Evolutionary conservation across 495 filamentous ascomycete species (phyloP), one percentile per base, ranked within the genome.

Genomic region (Neurospora sp.): DNA sequence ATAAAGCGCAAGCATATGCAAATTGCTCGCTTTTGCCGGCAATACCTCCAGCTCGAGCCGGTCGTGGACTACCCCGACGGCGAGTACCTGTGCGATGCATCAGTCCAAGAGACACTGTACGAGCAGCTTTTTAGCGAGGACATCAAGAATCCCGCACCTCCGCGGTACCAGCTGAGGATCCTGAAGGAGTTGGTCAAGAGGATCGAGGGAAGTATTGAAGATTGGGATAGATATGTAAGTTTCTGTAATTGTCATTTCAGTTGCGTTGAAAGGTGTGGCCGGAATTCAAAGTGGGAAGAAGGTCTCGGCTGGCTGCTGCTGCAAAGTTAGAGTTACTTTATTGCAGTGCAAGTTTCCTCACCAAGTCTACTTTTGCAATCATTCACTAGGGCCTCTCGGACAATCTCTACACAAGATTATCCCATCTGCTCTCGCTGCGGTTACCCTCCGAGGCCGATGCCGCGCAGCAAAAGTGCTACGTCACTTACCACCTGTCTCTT

Each of bases 141-240:
- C 39, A 76, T 89, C 23, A 20, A 73, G 10, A 82, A 82, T 70
- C 79, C 87, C 9, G 92, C 92, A 69, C 91, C 92, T 46, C 81
- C 82, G 31, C 81, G 88, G 18, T 97, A 97, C 76, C 88, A 88
- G 70, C 78, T 91, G n/a, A 86, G 89, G 54, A 86, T 94, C 1
- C 78, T 97, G 71, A 97, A 96, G 80, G 81, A 86, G 72, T 83
- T 97, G 54, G 79, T 92, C 3, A 76, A 84, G 6, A 87, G 82
- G 38, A 88, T 96, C 41, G 92, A 96, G 80, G 80, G 84, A 11
- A 84, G 88, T 31, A 90, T 96, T 35, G 81, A 84, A 41, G 88
- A 96, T 81, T 93, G 92, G 74, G 93, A 96, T 71, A 85, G 91
- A 82, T 90, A 97, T 91, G 94, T 97, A 90, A 84, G 92, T 31